Evolutionary conservation across 2,329 filamentous ascomycete genomes (phyloP).

Genomic region (Cladosporium cucumerinum): DNA sequence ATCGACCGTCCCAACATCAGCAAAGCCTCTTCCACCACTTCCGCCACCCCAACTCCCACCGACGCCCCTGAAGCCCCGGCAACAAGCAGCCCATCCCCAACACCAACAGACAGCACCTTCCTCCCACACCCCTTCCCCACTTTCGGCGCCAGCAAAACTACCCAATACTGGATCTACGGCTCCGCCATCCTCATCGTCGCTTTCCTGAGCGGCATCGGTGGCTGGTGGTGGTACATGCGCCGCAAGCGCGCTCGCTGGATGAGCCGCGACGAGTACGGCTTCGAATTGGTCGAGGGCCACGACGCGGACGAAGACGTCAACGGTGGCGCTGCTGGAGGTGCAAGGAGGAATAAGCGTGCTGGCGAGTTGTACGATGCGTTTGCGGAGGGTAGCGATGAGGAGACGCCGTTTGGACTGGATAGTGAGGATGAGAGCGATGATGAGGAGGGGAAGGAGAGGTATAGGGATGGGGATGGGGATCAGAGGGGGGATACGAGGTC

Average conservation of each 20-base stretch:
- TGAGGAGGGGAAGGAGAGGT: conserved; percentile 22
- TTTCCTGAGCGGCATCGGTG: conserved; percentile 73
- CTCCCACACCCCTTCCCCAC: conserved; percentile 85
- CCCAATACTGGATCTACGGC: conserved; percentile 91
- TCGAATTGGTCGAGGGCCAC: conserved; percentile 84
- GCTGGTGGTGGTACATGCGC: conserved; percentile 76
- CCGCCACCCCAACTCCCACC: neutral
- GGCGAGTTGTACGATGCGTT: conserved; percentile 97
- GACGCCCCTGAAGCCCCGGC: conserved; percentile 14
- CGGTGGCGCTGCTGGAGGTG: conserved; percentile 37
- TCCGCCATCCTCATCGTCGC: conserved; percentile 76
- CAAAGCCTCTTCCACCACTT: conserved; percentile 46
- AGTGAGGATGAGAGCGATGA: conserved; percentile 26
- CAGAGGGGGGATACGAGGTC: neutral
- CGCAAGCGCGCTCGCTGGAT: conserved; percentile 57
- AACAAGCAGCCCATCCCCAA: conserved; percentile 20
- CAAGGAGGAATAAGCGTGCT: conserved; percentile 58
- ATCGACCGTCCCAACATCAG: conserved; percentile 56
- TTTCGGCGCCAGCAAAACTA: conserved; percentile 81
- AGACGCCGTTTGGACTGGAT: conserved; percentile 29
- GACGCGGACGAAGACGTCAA: conserved; percentile 54
- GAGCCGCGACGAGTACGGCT: conserved; percentile 78
- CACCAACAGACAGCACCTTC: conserved; percentile 52
- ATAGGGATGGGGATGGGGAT: conserved; percentile 24
- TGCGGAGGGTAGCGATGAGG: conserved; percentile 80